phyloP scores from a whole-genome alignment of 441 rosid species.

The Jatropha multifida region DNA sequence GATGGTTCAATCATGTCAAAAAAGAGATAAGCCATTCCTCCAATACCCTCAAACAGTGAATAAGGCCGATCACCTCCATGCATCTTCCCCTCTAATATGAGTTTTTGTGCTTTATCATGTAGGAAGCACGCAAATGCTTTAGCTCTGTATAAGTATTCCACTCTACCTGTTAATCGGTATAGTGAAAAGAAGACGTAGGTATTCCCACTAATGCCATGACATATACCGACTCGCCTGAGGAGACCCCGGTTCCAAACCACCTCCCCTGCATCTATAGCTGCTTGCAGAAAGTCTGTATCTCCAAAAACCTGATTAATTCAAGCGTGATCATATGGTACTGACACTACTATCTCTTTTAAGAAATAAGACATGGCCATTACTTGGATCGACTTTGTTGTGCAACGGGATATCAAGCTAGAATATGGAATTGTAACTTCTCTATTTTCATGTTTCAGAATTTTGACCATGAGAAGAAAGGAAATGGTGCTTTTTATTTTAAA shows the following conservation, averaged over 20 bases:
- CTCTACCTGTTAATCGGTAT: constrained; percentile 47
- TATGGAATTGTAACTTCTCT: neutral
- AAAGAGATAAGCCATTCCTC: constrained; percentile 68
- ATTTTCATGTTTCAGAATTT: neutral
- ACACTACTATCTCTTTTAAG: neutral
- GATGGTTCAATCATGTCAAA: constrained; percentile 56
- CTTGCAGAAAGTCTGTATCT: constrained; percentile 52
- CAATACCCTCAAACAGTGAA: constrained; percentile 62
- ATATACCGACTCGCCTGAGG: constrained; percentile 64
- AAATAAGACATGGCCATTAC: neutral
- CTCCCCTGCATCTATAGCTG: constrained; percentile 63
- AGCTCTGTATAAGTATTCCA: constrained; percentile 45
- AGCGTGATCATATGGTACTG: neutral
- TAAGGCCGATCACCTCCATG: constrained; percentile 64
- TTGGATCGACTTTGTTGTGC: neutral
- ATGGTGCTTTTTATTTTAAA: neutral
- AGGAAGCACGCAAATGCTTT: constrained; percentile 71
- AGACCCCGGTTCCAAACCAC: constrained; percentile 64
- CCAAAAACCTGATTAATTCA: constrained; percentile 48
- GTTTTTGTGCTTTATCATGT: constrained; percentile 47
- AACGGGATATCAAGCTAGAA: neutral
- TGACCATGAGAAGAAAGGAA: neutral
- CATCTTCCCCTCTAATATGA: constrained; percentile 57
- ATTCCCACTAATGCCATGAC: constrained; percentile 73
- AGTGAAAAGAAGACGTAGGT: constrained; percentile 59